Base-by-base conservation (phyloP, 257 asterid genomes). In the Solanum gracilifrons region DNA sequence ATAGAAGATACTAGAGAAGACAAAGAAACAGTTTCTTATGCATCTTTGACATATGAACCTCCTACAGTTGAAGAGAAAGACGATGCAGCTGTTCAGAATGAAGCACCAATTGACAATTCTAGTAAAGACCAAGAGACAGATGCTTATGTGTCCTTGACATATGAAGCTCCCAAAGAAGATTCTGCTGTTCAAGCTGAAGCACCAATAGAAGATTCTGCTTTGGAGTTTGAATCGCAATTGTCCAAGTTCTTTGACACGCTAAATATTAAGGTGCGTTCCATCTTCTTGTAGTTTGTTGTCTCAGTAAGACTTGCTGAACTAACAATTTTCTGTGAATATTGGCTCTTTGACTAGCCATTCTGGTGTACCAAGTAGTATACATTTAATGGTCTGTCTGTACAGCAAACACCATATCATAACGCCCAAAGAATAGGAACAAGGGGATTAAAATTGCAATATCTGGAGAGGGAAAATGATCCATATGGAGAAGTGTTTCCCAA, bases 181-280 rank as follows among this genome's bases (percentile, higher is more conserved):
- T 89, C 18, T 18, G 13, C 32, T 9, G 58, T 55, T 29, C 79
- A 69, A 25, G 69, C 58, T 41, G 88, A 87, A 75, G 79, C 68
- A 69, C 58, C 90, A 41, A 84, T 79, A 58, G 84, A 89, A 48
- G 83, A 73, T 74, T 68, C 93, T 72, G 31, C 69, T 11, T 62
- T 75, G 55, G 92, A 87, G 33, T 21, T 60, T 48, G 74, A 84
- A 27, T 21, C 20, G 3, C 76, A 82, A 89, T 20, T 32, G 60
- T 51, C 88, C 29, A 87, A 88, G 71, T 46, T 91, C 13, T 76
- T 89, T 31, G 90, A 86, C 10, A 85, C 87, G 83, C 90, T 91
- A n/a, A 87, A 89, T 48, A 83, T 88, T 33, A 87, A 91, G 93
- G 93, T 91, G 33, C 46, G 83, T 7, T 73, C 77, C n/a, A 69